Evolutionary conservation across 2,329 filamentous ascomycete genomes (phyloP).

Genomic region (Cercospora citrullina): DNA sequence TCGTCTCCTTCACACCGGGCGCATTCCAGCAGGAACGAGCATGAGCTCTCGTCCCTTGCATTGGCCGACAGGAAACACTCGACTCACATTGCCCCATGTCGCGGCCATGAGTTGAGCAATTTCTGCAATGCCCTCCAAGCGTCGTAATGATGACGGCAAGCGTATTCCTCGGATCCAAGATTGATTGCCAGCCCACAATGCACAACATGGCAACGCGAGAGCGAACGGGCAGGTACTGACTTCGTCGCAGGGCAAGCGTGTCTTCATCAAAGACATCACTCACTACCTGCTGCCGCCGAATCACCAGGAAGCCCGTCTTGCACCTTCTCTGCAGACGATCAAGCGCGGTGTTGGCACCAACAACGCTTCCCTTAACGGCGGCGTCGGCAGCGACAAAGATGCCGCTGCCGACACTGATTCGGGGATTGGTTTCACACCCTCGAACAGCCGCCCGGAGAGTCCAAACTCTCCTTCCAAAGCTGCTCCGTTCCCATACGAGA

Average conservation of each 20-base stretch:
- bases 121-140: conserved; percentile 3
- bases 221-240: conserved; percentile 20
- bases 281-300: conserved; percentile 84
- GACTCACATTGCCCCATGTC: not conserved
- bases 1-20: conserved; percentile 14
- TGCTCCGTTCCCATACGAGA: conserved; percentile 57
- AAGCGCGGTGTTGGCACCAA: conserved; percentile 62
- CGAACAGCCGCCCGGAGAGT: conserved; percentile 31
- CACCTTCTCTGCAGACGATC: conserved; percentile 67
- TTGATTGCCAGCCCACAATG: not conserved
- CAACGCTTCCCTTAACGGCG: conserved; percentile 26
- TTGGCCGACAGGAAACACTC: not conserved
- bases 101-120: not conserved
- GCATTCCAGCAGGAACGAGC: conserved; percentile 4
- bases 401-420: conserved; percentile 31
- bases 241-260: conserved; percentile 71
- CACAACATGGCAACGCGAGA: not conserved
- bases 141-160: conserved; percentile 1
- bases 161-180: not conserved
- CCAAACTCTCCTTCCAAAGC: conserved; percentile 26
- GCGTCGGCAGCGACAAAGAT: conserved; percentile 35
- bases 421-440: conserved; percentile 36
- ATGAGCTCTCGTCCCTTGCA: not conserved
- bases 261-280: conserved; percentile 98
- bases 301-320: conserved; percentile 66